phyloP scores from a whole-genome alignment of 1,284 basidiomycete species.

The Salmacisia buchloeana region DNA sequence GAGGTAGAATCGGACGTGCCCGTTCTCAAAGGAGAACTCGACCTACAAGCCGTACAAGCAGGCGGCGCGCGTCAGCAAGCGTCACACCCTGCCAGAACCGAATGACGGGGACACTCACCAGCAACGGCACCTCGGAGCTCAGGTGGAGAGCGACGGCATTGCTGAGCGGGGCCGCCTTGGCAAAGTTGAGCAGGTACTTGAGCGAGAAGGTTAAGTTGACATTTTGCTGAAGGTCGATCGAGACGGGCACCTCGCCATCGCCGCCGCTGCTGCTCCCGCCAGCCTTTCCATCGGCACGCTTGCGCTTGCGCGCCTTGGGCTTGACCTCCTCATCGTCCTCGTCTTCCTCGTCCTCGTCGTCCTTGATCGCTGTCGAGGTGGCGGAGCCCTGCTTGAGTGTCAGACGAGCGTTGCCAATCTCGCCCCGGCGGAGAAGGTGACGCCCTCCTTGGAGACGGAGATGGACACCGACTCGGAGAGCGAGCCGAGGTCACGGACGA shows the following conservation, averaged over 20 bases:
- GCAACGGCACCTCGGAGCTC: slow-evolving; percentile 39
- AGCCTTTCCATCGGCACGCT: slow-evolving; percentile 14
- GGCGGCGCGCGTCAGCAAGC: slow-evolving; percentile 48
- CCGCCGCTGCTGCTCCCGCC: slow-evolving; percentile 18
- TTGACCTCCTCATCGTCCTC: slow-evolving; percentile 46
- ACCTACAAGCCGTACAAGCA: slow-evolving; percentile 56
- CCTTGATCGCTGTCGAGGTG: slow-evolving; percentile 35
- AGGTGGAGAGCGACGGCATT: slow-evolving; percentile 59
- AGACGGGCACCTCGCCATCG: slow-evolving; percentile 51
- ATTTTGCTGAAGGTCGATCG: slow-evolving; percentile 58
- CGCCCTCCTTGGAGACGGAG: slow-evolving; percentile 92
- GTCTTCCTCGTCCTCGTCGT: slow-evolving; percentile 44
- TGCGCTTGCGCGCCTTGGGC: slow-evolving; percentile 39
- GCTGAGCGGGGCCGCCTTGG: slow-evolving; percentile 77
- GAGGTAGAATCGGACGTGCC: slow-evolving; percentile 53
- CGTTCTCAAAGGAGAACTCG: slow-evolving; percentile 76
- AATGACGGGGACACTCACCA: slow-evolving; percentile 15
- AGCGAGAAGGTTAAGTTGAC: slow-evolving; percentile 92
- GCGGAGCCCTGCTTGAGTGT: slow-evolving; percentile 68
- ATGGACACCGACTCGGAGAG: slow-evolving; percentile 93
- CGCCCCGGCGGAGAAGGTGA: slow-evolving; percentile 91
- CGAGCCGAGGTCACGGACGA: slow-evolving; percentile 85
- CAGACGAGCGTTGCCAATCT: slow-evolving; percentile 85
- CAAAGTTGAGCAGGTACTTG: slow-evolving; percentile 96
- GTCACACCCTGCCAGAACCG: slow-evolving; percentile 28